Evolutionary conservation across 306 rosid species (phyloP).

Genomic region (Dicorynia guianensis): DNA sequence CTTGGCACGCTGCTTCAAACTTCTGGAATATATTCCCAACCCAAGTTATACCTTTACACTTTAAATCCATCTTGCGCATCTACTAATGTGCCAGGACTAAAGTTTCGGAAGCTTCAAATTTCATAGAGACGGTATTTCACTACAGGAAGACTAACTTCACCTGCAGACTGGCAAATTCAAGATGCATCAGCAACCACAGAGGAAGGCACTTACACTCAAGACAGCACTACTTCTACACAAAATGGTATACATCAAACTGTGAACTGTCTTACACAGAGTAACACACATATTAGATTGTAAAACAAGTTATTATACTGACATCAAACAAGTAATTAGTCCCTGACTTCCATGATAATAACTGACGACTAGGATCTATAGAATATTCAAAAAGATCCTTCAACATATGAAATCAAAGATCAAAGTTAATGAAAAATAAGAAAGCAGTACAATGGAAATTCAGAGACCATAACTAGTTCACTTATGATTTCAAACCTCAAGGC

Average conservation of each 20-base stretch:
- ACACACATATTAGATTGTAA: constrained; percentile 6
- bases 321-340: constrained; percentile 1
- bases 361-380: no score
- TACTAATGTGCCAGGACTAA: constrained; percentile 1
- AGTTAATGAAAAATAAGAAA: background rate
- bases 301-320: background rate
- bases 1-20: constrained; percentile 85
- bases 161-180: constrained; percentile 36
- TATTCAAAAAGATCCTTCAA: background rate
- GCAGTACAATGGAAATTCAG: background rate
- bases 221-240: background rate
- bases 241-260: constrained; percentile 15
- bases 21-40: constrained; percentile 78
- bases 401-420: background rate
- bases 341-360: background rate
- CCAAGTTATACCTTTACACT: constrained; percentile 62
- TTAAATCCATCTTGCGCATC: constrained; percentile 63
- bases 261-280: constrained; percentile 7
- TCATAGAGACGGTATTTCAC: constrained; percentile 4
- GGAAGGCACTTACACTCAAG: constrained; percentile 10
- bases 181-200: constrained; percentile 38
- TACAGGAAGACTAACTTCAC: constrained; percentile 33
- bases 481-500: background rate
- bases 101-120: constrained; percentile 21
- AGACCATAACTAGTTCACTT: background rate